A percentile compares a stretch with the other conserved stretches of the same genome.
Evolutionary conservation across 164 flowering plant genomes (phyloP).

Genomic region (Aristolochia californica): DNA sequence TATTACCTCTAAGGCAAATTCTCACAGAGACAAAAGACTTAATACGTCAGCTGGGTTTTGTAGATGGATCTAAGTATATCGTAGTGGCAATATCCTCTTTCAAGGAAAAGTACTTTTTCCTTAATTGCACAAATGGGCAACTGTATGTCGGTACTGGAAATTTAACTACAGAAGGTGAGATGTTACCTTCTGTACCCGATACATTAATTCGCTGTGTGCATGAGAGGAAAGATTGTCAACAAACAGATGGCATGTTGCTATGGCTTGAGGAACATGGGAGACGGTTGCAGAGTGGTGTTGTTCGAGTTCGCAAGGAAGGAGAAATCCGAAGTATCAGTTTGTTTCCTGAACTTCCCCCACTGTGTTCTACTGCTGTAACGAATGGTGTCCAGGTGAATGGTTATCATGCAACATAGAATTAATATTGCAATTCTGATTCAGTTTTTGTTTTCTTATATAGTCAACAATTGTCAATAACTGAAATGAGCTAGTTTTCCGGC

Average conservation of each 20-base stretch:
- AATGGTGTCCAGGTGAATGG: slow-evolving; percentile 61
- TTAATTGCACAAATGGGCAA: slow-evolving; percentile 60
- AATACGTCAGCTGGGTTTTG: slow-evolving; percentile 20
- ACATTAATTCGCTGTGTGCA: slow-evolving; percentile 32
- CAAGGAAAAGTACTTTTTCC: slow-evolving; percentile 51
- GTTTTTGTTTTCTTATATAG: too few relatives aligned
- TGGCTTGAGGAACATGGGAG: slow-evolving; percentile 93
- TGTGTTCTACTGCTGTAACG: slow-evolving; percentile 65
- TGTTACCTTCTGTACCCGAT: slow-evolving; percentile 79
- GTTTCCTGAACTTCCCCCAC: slow-evolving; percentile 60
- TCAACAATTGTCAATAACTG: too few relatives aligned
- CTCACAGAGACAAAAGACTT: slow-evolving; percentile 35
- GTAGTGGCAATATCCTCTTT: slow-evolving; percentile 51
- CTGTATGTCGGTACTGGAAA: slow-evolving; percentile 75
- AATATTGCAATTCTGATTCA: too few relatives aligned
- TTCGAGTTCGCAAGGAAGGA: slow-evolving; percentile 37
- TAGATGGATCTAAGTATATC: slow-evolving; percentile 31
- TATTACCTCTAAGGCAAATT: slow-evolving; percentile 45
- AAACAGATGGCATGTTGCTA: slow-evolving; percentile 71
- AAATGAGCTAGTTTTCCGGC: too few relatives aligned
- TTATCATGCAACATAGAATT: background rate
- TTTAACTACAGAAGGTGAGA: slow-evolving; percentile 42
- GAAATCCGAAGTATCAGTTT: slow-evolving; percentile 37
- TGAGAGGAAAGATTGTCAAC: slow-evolving; percentile 24
- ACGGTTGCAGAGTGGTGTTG: slow-evolving; percentile 59